Evolutionary conservation across 176 grass and related monocot genomes (phyloP), one percentile per base, ranked within the genome.

Genomic region (Paspalum vaginatum): DNA sequence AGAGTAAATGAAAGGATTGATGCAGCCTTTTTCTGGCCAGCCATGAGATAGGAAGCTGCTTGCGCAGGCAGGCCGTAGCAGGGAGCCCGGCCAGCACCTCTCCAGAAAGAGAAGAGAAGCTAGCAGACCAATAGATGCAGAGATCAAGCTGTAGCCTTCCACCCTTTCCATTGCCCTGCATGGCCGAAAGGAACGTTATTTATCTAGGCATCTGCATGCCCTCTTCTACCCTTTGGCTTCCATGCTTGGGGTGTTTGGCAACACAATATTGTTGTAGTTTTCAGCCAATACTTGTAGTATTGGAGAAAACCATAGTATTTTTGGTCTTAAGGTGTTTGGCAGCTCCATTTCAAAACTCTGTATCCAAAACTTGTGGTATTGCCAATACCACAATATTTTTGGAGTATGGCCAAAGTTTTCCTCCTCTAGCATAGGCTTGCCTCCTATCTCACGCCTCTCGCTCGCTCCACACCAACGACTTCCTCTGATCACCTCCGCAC

Each of bases 31-130:
- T 81, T 77, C 27, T 59, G 47, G 57, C 65, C 46, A 72, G 78
- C 73, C 78, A 67, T 77, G 66, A 60, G 82, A 79, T 59, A 47
- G 81, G 87, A 84, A 80, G 70, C 70, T 84, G 70, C 70, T 49
- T 72, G 77, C 64, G 77, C 64, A 77, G 42, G 32, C 64, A 77
- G 42, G 16, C 72, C 72, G 74, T 62, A 43, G 51, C 62, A 74
- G 61, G 37, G 47, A 64, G 17, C 67, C 47, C 68, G 61, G 51
- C 67, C 68, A 68, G 51, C 67, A 80, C 25, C 61, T 49, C 65
- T 65, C 50, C 56, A 26, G 49, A 45, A 85, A 64, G 53, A 55
- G 70, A 64, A 15, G 44, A 42, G 53, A 68, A 48, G 46, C 42
- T 61, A 65, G 40, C 58, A 66, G n/a, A 57, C 58, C 24, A 43